Conservation (phyloP, 805 yeast genomes). For the Suhomyces xylopsoci region DNA sequence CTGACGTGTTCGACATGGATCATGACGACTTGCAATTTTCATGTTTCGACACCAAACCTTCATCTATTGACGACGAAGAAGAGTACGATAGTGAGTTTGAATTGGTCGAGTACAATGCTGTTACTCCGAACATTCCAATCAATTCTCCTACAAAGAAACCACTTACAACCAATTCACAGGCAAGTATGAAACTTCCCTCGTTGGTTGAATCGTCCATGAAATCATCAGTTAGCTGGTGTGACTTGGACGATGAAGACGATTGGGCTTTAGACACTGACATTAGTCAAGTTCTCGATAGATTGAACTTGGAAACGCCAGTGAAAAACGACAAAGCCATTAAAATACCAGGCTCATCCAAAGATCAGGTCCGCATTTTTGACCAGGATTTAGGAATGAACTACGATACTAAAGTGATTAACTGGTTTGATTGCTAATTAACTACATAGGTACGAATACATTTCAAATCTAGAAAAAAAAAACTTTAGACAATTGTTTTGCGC, state of each 20-base stretch:
- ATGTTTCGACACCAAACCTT: slow-evolving; percentile 1
- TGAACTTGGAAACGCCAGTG: slow-evolving; percentile 4
- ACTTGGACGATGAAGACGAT: slow-evolving; percentile 28
- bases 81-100: slow-evolving; percentile 4
- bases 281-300: slow-evolving; percentile 2
- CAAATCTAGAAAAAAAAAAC: not conserved
- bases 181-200: slow-evolving; percentile 24
- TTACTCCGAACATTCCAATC: slow-evolving; percentile 5
- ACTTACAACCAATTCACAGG: not conserved
- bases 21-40: slow-evolving; percentile 22
- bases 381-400: slow-evolving; percentile 4
- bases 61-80: slow-evolving; percentile 6
- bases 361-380: slow-evolving; percentile 6
- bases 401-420: slow-evolving; percentile 6
- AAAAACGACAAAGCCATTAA: not conserved
- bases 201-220: slow-evolving; percentile 30
- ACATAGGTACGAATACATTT: not conserved
- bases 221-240: slow-evolving; percentile 33
- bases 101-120: slow-evolving; percentile 6
- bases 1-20: slow-evolving; percentile 36
- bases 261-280: slow-evolving; percentile 7
- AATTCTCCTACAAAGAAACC: slow-evolving; percentile 1
- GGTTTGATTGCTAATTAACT: slow-evolving; percentile 7
- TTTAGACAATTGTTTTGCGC: not conserved
- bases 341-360: slow-evolving; percentile 4